Evolutionary conservation across 176 grass and related monocot species (phyloP).

Genomic region (Tillandsia leiboldiana): DNA sequence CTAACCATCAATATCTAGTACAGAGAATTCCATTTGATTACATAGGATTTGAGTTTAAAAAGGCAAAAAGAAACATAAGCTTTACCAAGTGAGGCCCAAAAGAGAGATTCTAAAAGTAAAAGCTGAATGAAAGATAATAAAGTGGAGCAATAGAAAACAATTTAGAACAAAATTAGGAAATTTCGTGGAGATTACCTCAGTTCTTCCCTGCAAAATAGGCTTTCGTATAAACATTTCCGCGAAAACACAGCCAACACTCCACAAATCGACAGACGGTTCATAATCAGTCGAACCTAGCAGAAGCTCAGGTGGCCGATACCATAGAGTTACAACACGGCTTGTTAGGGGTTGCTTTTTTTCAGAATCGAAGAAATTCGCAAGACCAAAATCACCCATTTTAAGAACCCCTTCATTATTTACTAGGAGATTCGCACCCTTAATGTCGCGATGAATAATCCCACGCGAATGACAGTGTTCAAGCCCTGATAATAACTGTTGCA

Average conservation of each 20-base stretch:
- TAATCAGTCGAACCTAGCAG: conserved; percentile 88
- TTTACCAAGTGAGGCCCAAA: too few relatives aligned
- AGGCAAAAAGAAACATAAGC: too few relatives aligned
- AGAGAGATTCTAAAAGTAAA: too few relatives aligned
- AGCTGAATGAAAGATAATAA: too few relatives aligned
- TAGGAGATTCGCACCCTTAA: conserved; percentile 95
- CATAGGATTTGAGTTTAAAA: too few relatives aligned
- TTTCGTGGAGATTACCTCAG: conserved; percentile 50
- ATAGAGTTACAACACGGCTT: conserved; percentile 92
- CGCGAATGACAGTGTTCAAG: conserved; percentile 79
- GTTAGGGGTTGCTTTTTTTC: conserved; percentile 57
- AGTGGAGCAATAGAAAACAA: too few relatives aligned
- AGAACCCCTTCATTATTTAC: conserved; percentile 85
- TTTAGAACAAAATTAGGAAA: conserved; percentile 3
- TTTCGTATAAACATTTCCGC: conserved; percentile 68
- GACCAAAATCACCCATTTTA: conserved; percentile 97
- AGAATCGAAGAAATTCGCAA: conserved; percentile 67
- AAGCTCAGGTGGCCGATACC: conserved; percentile 95
- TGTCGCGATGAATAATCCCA: conserved; percentile 75
- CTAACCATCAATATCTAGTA: too few relatives aligned
- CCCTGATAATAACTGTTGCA: conserved; percentile 74
- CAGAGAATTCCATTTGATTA: too few relatives aligned
- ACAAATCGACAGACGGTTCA: conserved; percentile 85
- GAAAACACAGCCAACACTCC: conserved; percentile 95
- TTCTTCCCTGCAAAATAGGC: conserved; percentile 89